Base-by-base conservation (phyloP, 306 rosid genomes). In the Gastrolobium villosum region DNA sequence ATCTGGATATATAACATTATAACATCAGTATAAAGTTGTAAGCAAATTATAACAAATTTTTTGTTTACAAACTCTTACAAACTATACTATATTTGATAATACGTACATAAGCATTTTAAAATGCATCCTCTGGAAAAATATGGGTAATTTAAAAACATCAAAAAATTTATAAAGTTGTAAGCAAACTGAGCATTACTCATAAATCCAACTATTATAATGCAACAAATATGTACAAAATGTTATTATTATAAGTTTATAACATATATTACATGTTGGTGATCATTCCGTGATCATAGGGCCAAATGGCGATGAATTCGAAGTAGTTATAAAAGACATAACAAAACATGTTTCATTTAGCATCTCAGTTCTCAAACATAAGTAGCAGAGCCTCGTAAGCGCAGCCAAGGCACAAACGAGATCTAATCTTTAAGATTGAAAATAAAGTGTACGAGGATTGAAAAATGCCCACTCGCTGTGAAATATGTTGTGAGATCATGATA, bases 401-500 rank as follows among this genome's bases (percentile, higher is more conserved):
- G 61, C 10, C 54, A 49, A 54, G 11, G 3, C 5, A 5, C 7
- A 20, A 20, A 36, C 2, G 8, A 54, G 65, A 72, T 72, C 41
- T 4, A 40, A 3, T 72, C 26, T 20, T 20, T 20, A 20, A 20
- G 26, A 20, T 20, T 20, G 26, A 20, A 20, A 20, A 20, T 20
- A 20, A 20, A 20, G 26, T 20, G 26, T 20, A 20, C 26, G 26
- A 20, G 26, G 15, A 48, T 70, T 67, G 61, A 39, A 89, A 80
- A 75, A 90, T 89, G 97, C 91, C 92, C 73, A 78, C 65, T 41
- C 41, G 79, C 10, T 92, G 94, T 59, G 97, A 72, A 61, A 83
- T 92, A 63, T 86, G 74, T 87, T 92, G 96, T 43, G 97, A 90
- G 78, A 49, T 92, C 0, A 1, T 92, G 79, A 79, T 92, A 81